Evolutionary conservation across 257 asterid genomes (phyloP).

Genomic region (Henckelia pumila): DNA sequence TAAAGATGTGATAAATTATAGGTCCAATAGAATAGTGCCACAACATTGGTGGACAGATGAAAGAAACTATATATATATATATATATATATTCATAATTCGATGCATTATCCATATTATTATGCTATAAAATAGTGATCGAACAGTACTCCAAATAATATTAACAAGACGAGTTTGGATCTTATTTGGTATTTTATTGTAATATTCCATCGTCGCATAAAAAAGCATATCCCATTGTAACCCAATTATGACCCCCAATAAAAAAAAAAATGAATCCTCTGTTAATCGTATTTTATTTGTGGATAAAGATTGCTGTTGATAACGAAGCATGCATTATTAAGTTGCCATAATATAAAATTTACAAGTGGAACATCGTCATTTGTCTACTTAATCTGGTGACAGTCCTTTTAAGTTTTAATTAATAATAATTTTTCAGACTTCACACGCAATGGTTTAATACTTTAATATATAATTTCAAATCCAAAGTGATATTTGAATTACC

Average conservation of each 20-base stretch:
- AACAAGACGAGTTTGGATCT: not conserved
- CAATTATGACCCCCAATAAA: not conserved
- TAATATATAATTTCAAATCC: too few relatives aligned
- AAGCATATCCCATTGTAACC: not conserved
- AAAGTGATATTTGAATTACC: too few relatives aligned
- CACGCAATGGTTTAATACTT: too few relatives aligned
- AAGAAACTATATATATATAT: too few relatives aligned
- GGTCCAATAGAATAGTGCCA: too few relatives aligned
- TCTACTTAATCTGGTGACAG: not conserved
- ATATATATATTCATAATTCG: not conserved
- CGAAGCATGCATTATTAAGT: slow-evolving; percentile 16
- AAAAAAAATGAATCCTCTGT: not conserved
- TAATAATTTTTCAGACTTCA: too few relatives aligned
- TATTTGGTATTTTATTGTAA: not conserved
- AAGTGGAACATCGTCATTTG: slow-evolving; percentile 14
- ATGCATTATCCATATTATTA: not conserved
- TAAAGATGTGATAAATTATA: too few relatives aligned
- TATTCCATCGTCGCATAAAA: too few relatives aligned
- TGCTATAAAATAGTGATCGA: not conserved
- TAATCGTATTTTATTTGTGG: not conserved
- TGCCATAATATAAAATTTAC: slow-evolving; percentile 5
- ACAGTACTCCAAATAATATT: not conserved
- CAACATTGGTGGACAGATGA: too few relatives aligned
- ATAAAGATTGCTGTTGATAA: slow-evolving; percentile 18
- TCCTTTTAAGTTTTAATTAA: too few relatives aligned